phyloP scores from a whole-genome alignment of 208 protist genomes.

The Leishmania tarentolae region DNA sequence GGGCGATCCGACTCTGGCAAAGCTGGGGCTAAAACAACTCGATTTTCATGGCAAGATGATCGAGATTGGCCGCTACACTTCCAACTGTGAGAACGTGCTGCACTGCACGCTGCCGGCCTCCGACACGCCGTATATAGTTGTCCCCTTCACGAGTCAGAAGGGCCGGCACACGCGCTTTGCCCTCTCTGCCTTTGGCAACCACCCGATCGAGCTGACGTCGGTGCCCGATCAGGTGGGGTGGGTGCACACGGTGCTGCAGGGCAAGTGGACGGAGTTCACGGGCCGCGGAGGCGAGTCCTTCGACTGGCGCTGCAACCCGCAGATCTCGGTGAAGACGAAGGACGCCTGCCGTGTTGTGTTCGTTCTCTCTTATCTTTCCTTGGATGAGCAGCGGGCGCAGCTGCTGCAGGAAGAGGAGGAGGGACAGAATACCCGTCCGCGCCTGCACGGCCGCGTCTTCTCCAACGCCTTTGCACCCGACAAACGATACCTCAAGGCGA shows the following conservation, averaged over 20 bases:
- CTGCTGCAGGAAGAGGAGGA: conserved; percentile 64
- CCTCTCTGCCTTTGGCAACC: conserved; percentile 83
- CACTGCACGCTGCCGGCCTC: conserved; percentile 75
- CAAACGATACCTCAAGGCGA: conserved; percentile 86
- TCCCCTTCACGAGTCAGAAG: conserved; percentile 89
- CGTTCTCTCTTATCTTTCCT: conserved; percentile 84
- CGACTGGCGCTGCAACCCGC: conserved; percentile 91
- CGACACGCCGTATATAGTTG: conserved; percentile 86
- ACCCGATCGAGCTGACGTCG: conserved; percentile 77
- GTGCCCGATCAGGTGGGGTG: conserved; percentile 89
- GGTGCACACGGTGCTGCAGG: conserved; percentile 82
- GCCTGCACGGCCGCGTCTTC: conserved; percentile 88
- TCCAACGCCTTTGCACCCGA: conserved; percentile 65
- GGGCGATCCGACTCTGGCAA: conserved; percentile 67
- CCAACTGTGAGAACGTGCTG: conserved; percentile 92
- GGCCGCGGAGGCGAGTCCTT: conserved; percentile 79
- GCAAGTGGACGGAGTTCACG: conserved; percentile 84
- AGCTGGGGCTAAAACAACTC: conserved; percentile 86
- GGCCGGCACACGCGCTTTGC: conserved; percentile 83
- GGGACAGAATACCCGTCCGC: conserved; percentile 71
- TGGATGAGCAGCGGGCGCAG: conserved; percentile 57
- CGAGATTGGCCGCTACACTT: conserved; percentile 87
- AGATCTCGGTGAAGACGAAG: conserved; percentile 61
- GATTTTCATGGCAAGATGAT: conserved; percentile 91
- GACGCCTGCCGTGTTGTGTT: conserved; percentile 83